Evolutionary conservation across 768 basidiomycete species (phyloP), one percentile per base, ranked within the genome.

Genomic region (Chlorophyllum brunneum): DNA sequence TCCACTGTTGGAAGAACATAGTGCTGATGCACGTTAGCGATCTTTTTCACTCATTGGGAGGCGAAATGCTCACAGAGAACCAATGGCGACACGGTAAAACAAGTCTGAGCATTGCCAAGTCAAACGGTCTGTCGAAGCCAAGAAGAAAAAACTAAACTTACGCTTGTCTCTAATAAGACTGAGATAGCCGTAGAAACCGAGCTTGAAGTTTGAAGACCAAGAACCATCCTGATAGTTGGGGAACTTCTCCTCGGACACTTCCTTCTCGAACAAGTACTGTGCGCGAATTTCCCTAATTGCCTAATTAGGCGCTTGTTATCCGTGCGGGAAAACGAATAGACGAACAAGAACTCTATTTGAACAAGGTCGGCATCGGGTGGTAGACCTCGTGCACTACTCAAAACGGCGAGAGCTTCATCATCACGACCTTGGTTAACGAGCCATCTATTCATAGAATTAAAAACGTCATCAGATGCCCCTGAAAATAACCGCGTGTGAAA

Each of bases 1-100:
- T 88, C 86, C 86, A 89, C 67, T 89, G 87, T 63, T 89, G 88
- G 74, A 86, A 89, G 70, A 83, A 85, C 86, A 85, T 92, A 36
- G 72, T 81, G 55, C 79, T 80, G 47, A 20, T 39, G 15, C 11
- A 2, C 23, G 18, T 59, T 39, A 61, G 40, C 9, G 15, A 30
- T 49, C 15, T 22, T 10, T 34, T 20, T 24, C 5, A 6, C 23
- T 22, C 45, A 34, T 27, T 18, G 18, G 23, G n/a, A 23, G 18
- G 33, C 31, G 40, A 37, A 33, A 43, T 11, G 63, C 75, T 59
- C 51, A 77, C 75, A 83, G 61, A 40, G 82, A 77, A 22, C 82
- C 84, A 40, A 86, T 75, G 23, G 76, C 76, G 6, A 86, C 77
- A 29, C 88, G 78, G 60, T 77, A 80, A 40, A 88, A 65, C 23